Percentiles rank a stretch among this genome's conserved stretches.
Conservation (phyloP, 306 rosid species). For the Cucurbita maxima region DNA sequence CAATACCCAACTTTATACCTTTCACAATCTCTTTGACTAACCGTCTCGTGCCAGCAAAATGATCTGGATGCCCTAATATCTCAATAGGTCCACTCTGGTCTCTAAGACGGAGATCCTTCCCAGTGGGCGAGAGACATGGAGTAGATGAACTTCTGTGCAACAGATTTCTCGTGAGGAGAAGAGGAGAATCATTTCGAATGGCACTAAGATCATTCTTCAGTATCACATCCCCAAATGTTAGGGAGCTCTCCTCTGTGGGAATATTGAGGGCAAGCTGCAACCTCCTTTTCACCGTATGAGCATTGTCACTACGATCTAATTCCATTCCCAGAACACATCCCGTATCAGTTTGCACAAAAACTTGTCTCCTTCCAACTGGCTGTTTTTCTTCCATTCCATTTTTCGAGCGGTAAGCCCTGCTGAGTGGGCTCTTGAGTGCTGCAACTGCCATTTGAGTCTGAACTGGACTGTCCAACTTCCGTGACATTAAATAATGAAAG, state of each 20-base stretch:
- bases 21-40: slow-evolving; percentile 54
- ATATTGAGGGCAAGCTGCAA: slow-evolving; percentile 84
- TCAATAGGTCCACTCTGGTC: slow-evolving; percentile 86
- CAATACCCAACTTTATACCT: slow-evolving; percentile 75
- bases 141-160: slow-evolving; percentile 94
- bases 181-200: slow-evolving; percentile 67
- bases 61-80: slow-evolving; percentile 59
- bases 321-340: slow-evolving; percentile 95
- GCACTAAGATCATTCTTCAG: slow-evolving; percentile 78
- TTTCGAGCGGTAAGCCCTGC: slow-evolving; percentile 48
- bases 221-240: slow-evolving; percentile 74
- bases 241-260: slow-evolving; percentile 70
- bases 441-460: slow-evolving; percentile 95
- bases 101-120: slow-evolving; percentile 64
- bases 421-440: slow-evolving; percentile 38
- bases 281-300: slow-evolving; percentile 89
- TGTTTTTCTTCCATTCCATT: slow-evolving; percentile 33
- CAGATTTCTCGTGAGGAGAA: slow-evolving; percentile 62
- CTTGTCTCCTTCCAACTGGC: slow-evolving; percentile 59
- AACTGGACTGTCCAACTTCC: slow-evolving; percentile 82
- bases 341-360: slow-evolving; percentile 79
- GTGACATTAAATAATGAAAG: slow-evolving; percentile 49
- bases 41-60: slow-evolving; percentile 28
- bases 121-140: slow-evolving; percentile 86
- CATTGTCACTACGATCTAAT: slow-evolving; percentile 73